Evolutionary conservation across 2,329 filamentous ascomycete genomes (phyloP), one percentile per base, ranked within the genome.

Genomic region (Hortaea werneckii): DNA sequence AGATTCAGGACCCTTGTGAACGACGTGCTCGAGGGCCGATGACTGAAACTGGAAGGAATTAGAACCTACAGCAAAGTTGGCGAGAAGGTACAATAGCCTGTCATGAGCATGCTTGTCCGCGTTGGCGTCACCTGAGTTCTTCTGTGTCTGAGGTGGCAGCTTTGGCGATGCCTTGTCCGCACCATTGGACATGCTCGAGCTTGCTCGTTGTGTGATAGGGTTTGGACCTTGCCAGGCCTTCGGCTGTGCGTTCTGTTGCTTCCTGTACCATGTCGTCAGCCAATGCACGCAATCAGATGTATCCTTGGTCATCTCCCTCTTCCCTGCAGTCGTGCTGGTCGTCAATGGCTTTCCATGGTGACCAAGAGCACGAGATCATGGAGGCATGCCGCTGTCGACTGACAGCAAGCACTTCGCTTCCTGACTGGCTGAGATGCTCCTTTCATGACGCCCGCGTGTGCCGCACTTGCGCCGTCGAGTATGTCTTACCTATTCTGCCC

Each of bases 1-100:
- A 9, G 8, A 41, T 11, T n/a, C 13, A 12, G 26, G 11, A 29
- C 13, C 9, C 38, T 4, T 10, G 10, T 12, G 34, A 37, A 37
- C 84, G 52, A 94, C 67, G 67, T 94, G 85, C 69, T 89, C 85
- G 62, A 92, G 76, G 20, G 20, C 20, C 20, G 20, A 20, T 20
- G 20, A 20, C 20, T 56, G 82, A 83, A 54, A 94, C 75, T 20
- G 20, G 20, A 20, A 20, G 20, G 20, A 20, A 20, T 20, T 20
- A 20, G 4, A 20, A 39, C 37, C 2, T 20, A 39, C 37, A 8
- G 37, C 74, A 53, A 76, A 72, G 55, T 76, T 76, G 48, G 75
- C 73, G 48, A 80, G 60, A 46, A 82, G 65, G 61, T 77, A 80
- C 51, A 78, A 58, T 49, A 80, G 68, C 41, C 78, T 72, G 58